These are phyloP conservation scores for Auricularia auricula-judae DNA, from an alignment of 768 basidiomycete genomes.

Conservation along the genomic window DNA sequence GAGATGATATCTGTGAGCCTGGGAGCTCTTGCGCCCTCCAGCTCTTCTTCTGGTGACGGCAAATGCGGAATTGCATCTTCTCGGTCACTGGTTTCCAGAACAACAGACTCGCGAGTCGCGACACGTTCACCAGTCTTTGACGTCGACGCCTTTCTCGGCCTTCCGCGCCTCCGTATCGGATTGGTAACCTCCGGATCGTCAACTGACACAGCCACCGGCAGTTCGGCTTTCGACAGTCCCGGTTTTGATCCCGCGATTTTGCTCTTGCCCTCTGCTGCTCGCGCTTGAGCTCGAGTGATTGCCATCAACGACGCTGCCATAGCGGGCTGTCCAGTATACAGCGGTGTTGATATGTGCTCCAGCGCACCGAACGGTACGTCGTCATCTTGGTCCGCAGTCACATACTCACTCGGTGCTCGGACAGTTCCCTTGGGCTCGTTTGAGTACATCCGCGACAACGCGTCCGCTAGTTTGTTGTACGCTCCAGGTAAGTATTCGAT, in stretches of 20 bases:
- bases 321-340: not conserved
- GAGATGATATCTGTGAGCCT: slow-evolving; percentile 1
- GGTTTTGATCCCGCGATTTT: not conserved
- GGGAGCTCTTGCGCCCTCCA: not conserved
- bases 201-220: not conserved
- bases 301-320: not conserved
- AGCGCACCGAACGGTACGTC: not conserved
- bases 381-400: not conserved
- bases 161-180: too few relatives aligned
- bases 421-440: not conserved
- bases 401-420: not conserved
- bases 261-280: not conserved
- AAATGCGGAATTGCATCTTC: too few relatives aligned
- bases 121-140: too few relatives aligned
- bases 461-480: slow-evolving; percentile 23
- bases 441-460: slow-evolving; percentile 5
- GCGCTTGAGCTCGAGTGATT: not conserved
- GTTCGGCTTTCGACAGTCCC: not conserved
- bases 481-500: slow-evolving; percentile 21
- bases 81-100: too few relatives aligned
- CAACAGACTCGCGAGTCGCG: too few relatives aligned
- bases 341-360: not conserved
- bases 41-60: not conserved
- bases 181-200: too few relatives aligned
- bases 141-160: too few relatives aligned